Conservation (phyloP, 2,329 filamentous ascomycete species). For the Fonsecaea multimorphosa region DNA sequence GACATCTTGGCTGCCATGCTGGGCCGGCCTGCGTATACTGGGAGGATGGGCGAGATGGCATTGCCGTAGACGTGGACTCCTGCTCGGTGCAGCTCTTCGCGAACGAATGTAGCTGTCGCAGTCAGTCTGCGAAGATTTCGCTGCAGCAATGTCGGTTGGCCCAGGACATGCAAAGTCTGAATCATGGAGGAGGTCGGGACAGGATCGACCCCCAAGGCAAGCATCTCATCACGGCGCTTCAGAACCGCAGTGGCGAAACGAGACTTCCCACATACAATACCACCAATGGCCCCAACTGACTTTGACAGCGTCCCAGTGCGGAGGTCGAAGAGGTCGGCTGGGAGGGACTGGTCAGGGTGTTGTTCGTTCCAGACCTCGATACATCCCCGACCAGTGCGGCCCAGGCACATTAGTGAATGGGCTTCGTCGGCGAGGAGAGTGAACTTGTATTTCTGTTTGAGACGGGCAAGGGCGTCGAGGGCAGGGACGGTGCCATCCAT, state of each 20-base stretch:
- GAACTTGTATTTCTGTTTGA: slow-evolving; percentile 22
- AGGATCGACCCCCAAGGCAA: slow-evolving; percentile 13
- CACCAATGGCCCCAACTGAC: slow-evolving; percentile 20
- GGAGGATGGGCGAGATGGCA: slow-evolving; percentile 17
- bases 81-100: slow-evolving; percentile 12
- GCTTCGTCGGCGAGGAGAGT: slow-evolving; percentile 26
- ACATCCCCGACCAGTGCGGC: slow-evolving; percentile 15
- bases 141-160: slow-evolving; percentile 13
- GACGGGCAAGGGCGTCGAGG: slow-evolving; percentile 6
- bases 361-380: slow-evolving; percentile 24
- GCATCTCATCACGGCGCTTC: slow-evolving; percentile 16
- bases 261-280: slow-evolving; percentile 20
- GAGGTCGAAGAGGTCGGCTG: slow-evolving; percentile 18
- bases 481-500: slow-evolving; percentile 25
- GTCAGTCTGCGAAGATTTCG: slow-evolving; percentile 12
- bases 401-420: slow-evolving; percentile 22
- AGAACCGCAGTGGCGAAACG: slow-evolving; percentile 6
- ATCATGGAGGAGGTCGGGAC: slow-evolving; percentile 14
- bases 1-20: slow-evolving; percentile 26
- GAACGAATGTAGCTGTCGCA: slow-evolving; percentile 5
- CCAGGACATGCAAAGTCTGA: slow-evolving; percentile 21
- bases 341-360: slow-evolving; percentile 5
- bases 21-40: slow-evolving; percentile 19
- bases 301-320: slow-evolving; percentile 24
- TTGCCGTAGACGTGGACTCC: slow-evolving; percentile 21